Percentiles rank a stretch among this genome's conserved stretches.
Conservation (phyloP, 306 rosid genomes). For the Begonia peltatifolia region DNA sequence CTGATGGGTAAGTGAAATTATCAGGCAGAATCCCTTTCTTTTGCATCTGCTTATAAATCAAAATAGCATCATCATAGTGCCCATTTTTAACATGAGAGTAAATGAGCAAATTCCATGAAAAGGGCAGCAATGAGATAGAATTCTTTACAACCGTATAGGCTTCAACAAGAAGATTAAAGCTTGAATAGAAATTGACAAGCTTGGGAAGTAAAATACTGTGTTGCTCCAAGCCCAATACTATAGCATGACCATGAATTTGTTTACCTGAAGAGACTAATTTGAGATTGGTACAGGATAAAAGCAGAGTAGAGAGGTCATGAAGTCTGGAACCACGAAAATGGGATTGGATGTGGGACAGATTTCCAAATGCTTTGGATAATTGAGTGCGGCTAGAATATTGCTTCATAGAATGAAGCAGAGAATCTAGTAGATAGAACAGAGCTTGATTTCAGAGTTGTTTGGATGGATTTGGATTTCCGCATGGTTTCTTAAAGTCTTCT, state of each 20-base stretch:
- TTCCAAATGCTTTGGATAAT: constrained; percentile 47
- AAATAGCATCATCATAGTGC: constrained; percentile 7
- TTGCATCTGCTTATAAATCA: constrained; percentile 11
- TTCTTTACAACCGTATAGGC: constrained; percentile 34
- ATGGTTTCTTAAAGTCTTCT: no score
- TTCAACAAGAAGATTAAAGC: constrained; percentile 28
- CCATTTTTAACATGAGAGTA: constrained; percentile 10
- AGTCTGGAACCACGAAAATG: constrained; percentile 20
- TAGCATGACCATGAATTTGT: constrained; percentile 52
- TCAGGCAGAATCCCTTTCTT: constrained; percentile 41
- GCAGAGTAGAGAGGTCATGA: constrained; percentile 40
- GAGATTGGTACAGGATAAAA: constrained; percentile 31
- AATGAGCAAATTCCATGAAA: constrained; percentile 50
- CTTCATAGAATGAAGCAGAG: constrained; percentile 39
- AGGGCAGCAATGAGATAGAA: constrained; percentile 35
- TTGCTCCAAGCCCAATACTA: constrained; percentile 38
- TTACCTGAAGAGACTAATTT: constrained; percentile 38
- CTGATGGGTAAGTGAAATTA: constrained; percentile 65
- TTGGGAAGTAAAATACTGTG: constrained; percentile 46
- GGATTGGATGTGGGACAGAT: constrained; percentile 28
- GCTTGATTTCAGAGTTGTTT: no score
- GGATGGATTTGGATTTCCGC: no score
- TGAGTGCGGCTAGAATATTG: constrained; percentile 23
- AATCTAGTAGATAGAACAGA: constrained; percentile 5
- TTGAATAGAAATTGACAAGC: constrained; percentile 48